Evolutionary conservation across 352 stramenopile genomes (phyloP), one percentile per base, ranked within the genome.

Genomic region (Phytophthora cactorum): DNA sequence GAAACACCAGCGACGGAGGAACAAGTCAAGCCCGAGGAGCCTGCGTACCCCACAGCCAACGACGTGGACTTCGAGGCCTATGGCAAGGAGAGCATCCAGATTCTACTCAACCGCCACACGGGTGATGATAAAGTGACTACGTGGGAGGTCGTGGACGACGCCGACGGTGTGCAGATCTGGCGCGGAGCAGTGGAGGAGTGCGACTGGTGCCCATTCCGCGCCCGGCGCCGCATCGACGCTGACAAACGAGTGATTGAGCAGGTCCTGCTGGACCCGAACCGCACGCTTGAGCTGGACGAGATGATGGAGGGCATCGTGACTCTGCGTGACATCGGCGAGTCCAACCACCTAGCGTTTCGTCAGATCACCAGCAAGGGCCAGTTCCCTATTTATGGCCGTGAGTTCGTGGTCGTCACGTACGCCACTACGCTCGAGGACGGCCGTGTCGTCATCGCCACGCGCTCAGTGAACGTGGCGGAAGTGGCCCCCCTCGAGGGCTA

Each of bases 321-420:
- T 22, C 65, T 95, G 54, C 78, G 90, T 52, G 63, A 67, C 12
- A 72, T 78, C 8, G 79, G 80, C 50, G 73, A 84, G n/a, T 77
- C 82, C 6, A 81, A 83, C 51, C 75, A 74, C 59, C 52, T 92
- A 32, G 86, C 76, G 34, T 75, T 93, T 51, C 84, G 86, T 39
- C 82, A 95, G 60, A 81, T 92, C 32, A 83, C 77, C 9, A 92
- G 79, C 80, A 95, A 95, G 68, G 84, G 74, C 12, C 75, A 92
- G 50, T 93, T 95, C 62, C 87, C 85, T 4, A 85, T 92, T 45
- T 80, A 85, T 14, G 83, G 81, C 28, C 83, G 87, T 11, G 87
- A 95, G 56, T 92, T 93, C 22, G 57, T 93, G 11, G 63, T 93
- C 60, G 74, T 95, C 47, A 95, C 87, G 28, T 78, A 80, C 56